Percentiles rank a stretch among this genome's conserved stretches.
Conservation (phyloP, 805 yeast genomes). For the Ogataea minuta region DNA sequence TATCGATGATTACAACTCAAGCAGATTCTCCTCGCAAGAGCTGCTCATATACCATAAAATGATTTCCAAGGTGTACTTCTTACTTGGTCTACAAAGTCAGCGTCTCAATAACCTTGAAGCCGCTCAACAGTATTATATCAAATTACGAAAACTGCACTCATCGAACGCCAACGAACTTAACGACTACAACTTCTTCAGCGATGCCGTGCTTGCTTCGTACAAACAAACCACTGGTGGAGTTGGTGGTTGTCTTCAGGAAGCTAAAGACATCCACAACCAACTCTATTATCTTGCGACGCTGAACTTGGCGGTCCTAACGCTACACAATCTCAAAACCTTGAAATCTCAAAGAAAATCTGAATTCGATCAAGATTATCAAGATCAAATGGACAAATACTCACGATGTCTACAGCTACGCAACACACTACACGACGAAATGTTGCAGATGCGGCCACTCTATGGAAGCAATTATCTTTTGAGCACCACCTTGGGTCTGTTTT, state of each 20-base stretch:
- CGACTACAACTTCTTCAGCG: conserved; percentile 24
- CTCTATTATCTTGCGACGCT: conserved; percentile 25
- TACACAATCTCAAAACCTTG: conserved; percentile 18
- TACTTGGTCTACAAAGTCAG: conserved; percentile 42
- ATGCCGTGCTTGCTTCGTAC: conserved; percentile 22
- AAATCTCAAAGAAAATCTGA: conserved; percentile 20
- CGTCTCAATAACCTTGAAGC: conserved; percentile 34
- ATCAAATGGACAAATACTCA: conserved; percentile 22
- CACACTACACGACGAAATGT: conserved; percentile 16
- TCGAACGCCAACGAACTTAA: conserved; percentile 20
- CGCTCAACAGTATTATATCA: conserved; percentile 40
- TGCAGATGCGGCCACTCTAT: conserved; percentile 8
- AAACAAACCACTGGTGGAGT: conserved; percentile 25
- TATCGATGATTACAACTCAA: conserved; percentile 36
- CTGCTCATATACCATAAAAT: conserved; percentile 36
- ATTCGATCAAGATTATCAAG: conserved; percentile 22
- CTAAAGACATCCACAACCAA: conserved; percentile 24
- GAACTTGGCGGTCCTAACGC: conserved; percentile 24
- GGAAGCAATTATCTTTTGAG: conserved; percentile 8
- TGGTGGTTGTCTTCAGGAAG: conserved; percentile 23
- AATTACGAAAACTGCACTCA: conserved; percentile 31
- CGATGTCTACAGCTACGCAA: conserved; percentile 21
- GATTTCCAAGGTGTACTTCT: conserved; percentile 38
- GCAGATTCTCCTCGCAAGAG: conserved; percentile 40
- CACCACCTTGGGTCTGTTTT: conserved; percentile 12